Evolutionary conservation across 305 asterid genomes (phyloP), one percentile per base, ranked within the genome.

Genomic region (Fraxinus baroniana): DNA sequence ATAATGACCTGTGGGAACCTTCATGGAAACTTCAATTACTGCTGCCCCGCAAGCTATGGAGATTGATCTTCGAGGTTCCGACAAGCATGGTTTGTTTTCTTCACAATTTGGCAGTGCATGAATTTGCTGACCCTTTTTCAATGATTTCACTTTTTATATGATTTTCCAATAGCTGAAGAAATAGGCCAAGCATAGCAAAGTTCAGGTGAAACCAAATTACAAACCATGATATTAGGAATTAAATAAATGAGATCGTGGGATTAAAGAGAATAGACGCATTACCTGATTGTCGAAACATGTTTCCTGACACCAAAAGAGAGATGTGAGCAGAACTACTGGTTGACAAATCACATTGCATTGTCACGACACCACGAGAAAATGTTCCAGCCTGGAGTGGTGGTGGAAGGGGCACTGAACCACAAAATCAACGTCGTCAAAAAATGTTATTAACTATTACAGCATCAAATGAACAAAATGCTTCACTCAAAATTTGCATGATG

Each of bases 261-360:
- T 2, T 1, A 4, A 39, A 68, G 3, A 76, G 28, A 15, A 49
- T 36, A 24, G 71, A 30, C 66, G 77, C 71, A 66, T 46, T 84
- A 94, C 99, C 94, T 87, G 97, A 90, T 97, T 98, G 87, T 97
- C 99, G 79, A 97, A 97, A 86, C 98, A 97, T 12, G 98, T 90
- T 94, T 62, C 99, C 99, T 0, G 99, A 97, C 76, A 97, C 95
- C 83, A 97, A 87, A 79, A 94, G 97, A 76, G 99, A 97, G 79
- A 97, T 92, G 89, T 97, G 98, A 71, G 97, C 94, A 12, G 94
- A 94, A 89, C 96, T 94, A 91, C 94, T 88, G 76, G 99, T 97
- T 7, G 99, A 91, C 81, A 97, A 79, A 87, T 97, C 99, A 83
- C 99, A 97, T 64, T 98, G 88, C 99, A 97, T 97, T 9, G 98